These are phyloP conservation scores for Aspergillus sp. DNA, from an alignment of 2,329 filamentous ascomycete genomes.

Conservation along the genomic window DNA sequence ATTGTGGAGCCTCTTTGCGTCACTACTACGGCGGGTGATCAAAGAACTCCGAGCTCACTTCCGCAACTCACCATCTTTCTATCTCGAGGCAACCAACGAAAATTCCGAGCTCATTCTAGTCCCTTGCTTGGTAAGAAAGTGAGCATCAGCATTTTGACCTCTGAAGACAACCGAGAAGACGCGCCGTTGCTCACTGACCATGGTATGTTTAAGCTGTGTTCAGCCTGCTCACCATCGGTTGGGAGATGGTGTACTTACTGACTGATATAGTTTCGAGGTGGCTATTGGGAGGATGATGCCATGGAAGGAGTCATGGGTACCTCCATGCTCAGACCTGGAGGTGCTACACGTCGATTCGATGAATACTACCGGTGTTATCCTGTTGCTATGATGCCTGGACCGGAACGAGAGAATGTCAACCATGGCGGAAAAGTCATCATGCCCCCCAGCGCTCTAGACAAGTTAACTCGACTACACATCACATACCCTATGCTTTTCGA, in stretches of 20 bases:
- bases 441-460: conserved; percentile 94
- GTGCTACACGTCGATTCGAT: conserved; percentile 78
- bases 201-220: conserved; percentile 29
- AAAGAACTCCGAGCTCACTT: conserved; percentile 19
- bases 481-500: conserved; percentile 98
- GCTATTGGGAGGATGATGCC: conserved; percentile 58
- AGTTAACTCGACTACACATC: conserved; percentile 92
- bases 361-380: conserved; percentile 99
- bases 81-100: not conserved
- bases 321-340: conserved; percentile 56
- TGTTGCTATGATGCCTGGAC: conserved; percentile 87
- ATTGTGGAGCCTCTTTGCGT: conserved; percentile 42
- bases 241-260: conserved; percentile 12
- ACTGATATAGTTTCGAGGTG: conserved; percentile 47
- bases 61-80: conserved; percentile 1
- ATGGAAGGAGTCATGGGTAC: conserved; percentile 59
- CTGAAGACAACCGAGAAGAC: not conserved
- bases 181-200: conserved; percentile 14
- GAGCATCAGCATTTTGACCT: not conserved
- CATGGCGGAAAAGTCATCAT: conserved; percentile 98
- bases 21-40: conserved; percentile 32
- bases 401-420: conserved; percentile 87
- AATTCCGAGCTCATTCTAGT: not conserved
- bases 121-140: not conserved
- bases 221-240: not conserved